A percentile compares a stretch with the other conserved stretches of the same genome.
These are phyloP conservation scores for Cucumis variabilis DNA, from an alignment of 331 rosid genomes.

Conservation along the genomic window DNA sequence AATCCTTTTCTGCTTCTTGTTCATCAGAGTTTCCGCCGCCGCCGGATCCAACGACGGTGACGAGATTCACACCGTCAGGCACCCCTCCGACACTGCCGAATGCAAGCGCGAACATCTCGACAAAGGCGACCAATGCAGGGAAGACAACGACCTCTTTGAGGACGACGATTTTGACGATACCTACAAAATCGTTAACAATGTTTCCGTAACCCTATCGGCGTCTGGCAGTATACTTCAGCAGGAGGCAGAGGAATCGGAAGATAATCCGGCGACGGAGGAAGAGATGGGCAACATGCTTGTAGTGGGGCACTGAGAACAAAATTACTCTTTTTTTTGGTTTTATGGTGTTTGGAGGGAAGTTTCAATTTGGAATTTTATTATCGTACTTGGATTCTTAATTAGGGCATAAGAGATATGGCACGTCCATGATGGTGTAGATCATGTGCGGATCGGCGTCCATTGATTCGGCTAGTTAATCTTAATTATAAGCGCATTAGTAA, in stretches of 20 bases:
- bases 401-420: not conserved
- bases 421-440: not conserved
- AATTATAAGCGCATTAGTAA: not conserved
- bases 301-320: conserved; percentile 7
- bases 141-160: not conserved
- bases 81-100: not conserved
- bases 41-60: not conserved
- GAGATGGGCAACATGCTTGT: not conserved
- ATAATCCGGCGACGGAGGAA: not conserved
- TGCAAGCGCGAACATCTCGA: not conserved
- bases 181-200: conserved; percentile 17
- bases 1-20: conserved; percentile 22
- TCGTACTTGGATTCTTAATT: not conserved
- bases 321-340: not conserved
- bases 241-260: not conserved
- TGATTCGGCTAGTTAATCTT: not conserved
- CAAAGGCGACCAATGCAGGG: conserved; percentile 27
- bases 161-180: conserved; percentile 28
- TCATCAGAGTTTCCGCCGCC: not conserved
- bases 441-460: not conserved
- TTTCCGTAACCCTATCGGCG: not conserved
- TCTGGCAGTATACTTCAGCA: not conserved
- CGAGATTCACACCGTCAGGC: not conserved
- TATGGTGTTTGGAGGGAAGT: not conserved
- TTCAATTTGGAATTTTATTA: not conserved